Percentiles rank a stretch among this genome's conserved stretches.
Evolutionary conservation across 2,329 filamentous ascomycete species (phyloP).

Genomic region (Colletotrichum salicis): DNA sequence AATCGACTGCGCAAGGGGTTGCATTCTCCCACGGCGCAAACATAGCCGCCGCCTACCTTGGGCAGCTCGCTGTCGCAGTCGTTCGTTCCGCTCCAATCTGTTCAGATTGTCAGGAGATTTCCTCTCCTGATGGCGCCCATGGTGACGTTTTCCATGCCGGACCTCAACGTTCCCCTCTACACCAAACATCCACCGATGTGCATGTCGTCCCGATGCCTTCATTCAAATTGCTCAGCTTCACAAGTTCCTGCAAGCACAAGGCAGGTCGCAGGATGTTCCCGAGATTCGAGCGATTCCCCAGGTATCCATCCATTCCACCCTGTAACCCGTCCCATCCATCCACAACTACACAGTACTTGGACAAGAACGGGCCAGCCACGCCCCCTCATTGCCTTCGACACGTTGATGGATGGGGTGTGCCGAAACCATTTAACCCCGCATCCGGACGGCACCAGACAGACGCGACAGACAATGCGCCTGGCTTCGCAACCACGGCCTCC

Average conservation of each 20-base stretch:
- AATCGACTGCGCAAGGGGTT: not conserved
- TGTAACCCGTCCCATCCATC: conserved; percentile 3
- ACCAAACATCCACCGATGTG: not conserved
- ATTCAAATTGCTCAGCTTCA: not conserved
- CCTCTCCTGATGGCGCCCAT: conserved; percentile 6
- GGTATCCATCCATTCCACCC: conserved; percentile 16
- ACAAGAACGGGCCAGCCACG: not conserved
- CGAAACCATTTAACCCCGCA: conserved; percentile 32
- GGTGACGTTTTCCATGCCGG: conserved; percentile 20
- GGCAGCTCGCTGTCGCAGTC: conserved; percentile 8
- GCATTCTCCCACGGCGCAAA: conserved; percentile 10
- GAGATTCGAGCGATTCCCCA: conserved; percentile 33
- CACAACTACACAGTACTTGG: not conserved
- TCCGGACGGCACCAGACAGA: conserved; percentile 33
- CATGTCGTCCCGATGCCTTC: not conserved
- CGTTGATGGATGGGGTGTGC: conserved; percentile 33
- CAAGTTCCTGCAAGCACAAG: not conserved
- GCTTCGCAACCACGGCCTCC: conserved; percentile 24
- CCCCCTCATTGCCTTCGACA: conserved; percentile 15
- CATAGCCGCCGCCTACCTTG: conserved; percentile 5
- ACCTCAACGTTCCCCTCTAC: not conserved
- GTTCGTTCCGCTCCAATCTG: not conserved
- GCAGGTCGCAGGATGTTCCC: conserved; percentile 15
- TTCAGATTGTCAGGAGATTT: conserved; percentile 23
- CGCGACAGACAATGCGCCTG: conserved; percentile 33